Evolutionary conservation across 352 stramenopile species (phyloP), one percentile per base, ranked within the genome.

Genomic region (Phytophthora syringae): DNA sequence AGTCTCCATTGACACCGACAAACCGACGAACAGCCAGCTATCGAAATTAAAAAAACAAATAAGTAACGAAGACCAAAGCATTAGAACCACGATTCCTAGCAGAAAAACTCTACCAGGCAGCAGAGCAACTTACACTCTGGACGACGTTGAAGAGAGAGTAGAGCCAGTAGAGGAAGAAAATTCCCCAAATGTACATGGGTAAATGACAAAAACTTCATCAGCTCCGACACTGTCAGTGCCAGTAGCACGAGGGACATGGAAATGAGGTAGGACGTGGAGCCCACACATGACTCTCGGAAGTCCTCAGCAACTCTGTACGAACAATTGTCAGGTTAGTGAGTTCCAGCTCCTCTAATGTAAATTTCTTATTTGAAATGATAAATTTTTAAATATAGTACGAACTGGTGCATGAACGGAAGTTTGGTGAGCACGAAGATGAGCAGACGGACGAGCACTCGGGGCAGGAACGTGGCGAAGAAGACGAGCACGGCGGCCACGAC

Each of bases 101-200:
- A 40, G 30, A 25, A 36, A 27, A 16, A n/a, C n/a, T n/a, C n/a
- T 34, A 36, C 27, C 25, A 25, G n/a, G 18, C 20, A 42, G n/a
- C 4, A 11, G 10, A 34, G 34, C 36, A 18, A 81, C 82, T 64
- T 52, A 96, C 88, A 58, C 82, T 88, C 67, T 96, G 84, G 22
- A 93, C 84, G 56, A 96, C 88, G 45, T 94, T 94, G 54, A 96
- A 96, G 25, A 96, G 74, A 62, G 87, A 92, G 74, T 94, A 95
- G 58, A 96, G 78, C 88, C 88, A 96, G 25, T 91, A 76, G 60
- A 96, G 71, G 55, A 96, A 96, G 74, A 96, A 96, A 13, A 90
- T 52, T n/a, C 86, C 86, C 82, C 81, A 93, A n/a, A 95, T 89
- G 74, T 95, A 96, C 7, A 52, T 92, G 22, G 78, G 79, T n/a